Conservation (phyloP, 2,329 filamentous ascomycete genomes). For the Beauveria rudraprayagi region DNA sequence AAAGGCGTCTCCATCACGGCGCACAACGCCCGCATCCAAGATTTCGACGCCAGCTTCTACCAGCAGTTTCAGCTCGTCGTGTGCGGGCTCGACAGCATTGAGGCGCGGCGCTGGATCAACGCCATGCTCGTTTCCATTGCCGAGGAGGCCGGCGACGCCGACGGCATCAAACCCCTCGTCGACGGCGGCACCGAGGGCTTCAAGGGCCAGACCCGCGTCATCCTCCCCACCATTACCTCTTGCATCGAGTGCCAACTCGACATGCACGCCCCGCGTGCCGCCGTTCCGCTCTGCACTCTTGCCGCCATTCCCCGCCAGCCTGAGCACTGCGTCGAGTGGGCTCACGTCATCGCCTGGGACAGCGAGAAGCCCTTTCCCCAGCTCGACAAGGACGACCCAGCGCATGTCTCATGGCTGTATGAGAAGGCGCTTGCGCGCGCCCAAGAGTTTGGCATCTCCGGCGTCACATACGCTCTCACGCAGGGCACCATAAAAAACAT, state of each 20-base stretch:
- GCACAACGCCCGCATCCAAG: slow-evolving; percentile 91
- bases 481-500: slow-evolving; percentile 99
- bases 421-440: slow-evolving; percentile 75
- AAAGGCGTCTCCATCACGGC: slow-evolving; percentile 88
- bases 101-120: slow-evolving; percentile 98
- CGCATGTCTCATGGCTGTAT: slow-evolving; percentile 96
- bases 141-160: slow-evolving; percentile 60
- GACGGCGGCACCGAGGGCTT: slow-evolving; percentile 97
- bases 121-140: slow-evolving; percentile 86
- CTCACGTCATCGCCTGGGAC: slow-evolving; percentile 96
- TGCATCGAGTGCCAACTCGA: slow-evolving; percentile 98
- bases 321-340: slow-evolving; percentile 98
- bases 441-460: slow-evolving; percentile 79
- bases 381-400: slow-evolving; percentile 91
- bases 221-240: slow-evolving; percentile 84
- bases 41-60: slow-evolving; percentile 94
- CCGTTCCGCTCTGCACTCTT: slow-evolving; percentile 91
- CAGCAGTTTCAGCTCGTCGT: slow-evolving; percentile 93
- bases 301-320: slow-evolving; percentile 94
- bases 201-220: slow-evolving; percentile 91
- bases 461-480: slow-evolving; percentile 90
- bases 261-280: slow-evolving; percentile 96
- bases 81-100: slow-evolving; percentile 92
- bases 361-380: slow-evolving; percentile 71
- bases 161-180: slow-evolving; percentile 86